Evolutionary conservation across 495 filamentous ascomycete species (phyloP).

Genomic region (Daldinia grandis): DNA sequence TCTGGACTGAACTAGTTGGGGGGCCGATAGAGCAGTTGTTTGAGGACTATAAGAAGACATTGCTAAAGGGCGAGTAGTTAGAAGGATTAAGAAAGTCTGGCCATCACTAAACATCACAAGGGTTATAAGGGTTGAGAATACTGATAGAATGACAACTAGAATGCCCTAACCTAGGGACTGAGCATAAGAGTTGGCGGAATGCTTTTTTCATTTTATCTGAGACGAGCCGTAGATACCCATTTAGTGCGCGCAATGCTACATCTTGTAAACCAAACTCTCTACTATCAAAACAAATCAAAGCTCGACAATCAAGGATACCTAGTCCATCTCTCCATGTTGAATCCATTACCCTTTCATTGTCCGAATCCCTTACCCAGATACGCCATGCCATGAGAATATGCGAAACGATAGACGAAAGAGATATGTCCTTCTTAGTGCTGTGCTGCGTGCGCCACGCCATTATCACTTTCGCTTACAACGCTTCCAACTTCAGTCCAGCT

Average conservation of each 20-base stretch:
- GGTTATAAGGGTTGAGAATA: background rate
- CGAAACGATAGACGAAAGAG: constrained; percentile 14
- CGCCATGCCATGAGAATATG: constrained; percentile 37
- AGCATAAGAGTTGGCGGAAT: background rate
- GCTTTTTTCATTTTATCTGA: constrained; percentile 7
- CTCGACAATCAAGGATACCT: constrained; percentile 18
- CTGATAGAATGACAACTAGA: background rate
- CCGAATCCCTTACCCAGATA: constrained; percentile 25
- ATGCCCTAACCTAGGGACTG: background rate
- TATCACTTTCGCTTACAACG: constrained; percentile 68
- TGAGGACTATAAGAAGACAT: constrained; percentile 67
- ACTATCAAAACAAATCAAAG: constrained; percentile 12
- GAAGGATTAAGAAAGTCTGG: constrained; percentile 1
- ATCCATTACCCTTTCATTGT: constrained; percentile 20
- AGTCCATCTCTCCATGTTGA: constrained; percentile 21
- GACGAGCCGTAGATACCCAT: constrained; percentile 34
- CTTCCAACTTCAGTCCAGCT: constrained; percentile 85
- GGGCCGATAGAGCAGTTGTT: constrained; percentile 72
- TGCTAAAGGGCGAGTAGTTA: constrained; percentile 36
- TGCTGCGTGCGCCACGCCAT: constrained; percentile 37
- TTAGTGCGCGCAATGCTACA: constrained; percentile 16
- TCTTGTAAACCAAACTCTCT: constrained; percentile 11
- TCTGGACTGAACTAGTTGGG: constrained; percentile 78
- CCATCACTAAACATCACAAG: background rate
- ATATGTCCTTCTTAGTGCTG: constrained; percentile 33